Evolutionary conservation across 2,329 filamentous ascomycete genomes (phyloP), one percentile per base, ranked within the genome.

Genomic region (Penicillium digitatum): DNA sequence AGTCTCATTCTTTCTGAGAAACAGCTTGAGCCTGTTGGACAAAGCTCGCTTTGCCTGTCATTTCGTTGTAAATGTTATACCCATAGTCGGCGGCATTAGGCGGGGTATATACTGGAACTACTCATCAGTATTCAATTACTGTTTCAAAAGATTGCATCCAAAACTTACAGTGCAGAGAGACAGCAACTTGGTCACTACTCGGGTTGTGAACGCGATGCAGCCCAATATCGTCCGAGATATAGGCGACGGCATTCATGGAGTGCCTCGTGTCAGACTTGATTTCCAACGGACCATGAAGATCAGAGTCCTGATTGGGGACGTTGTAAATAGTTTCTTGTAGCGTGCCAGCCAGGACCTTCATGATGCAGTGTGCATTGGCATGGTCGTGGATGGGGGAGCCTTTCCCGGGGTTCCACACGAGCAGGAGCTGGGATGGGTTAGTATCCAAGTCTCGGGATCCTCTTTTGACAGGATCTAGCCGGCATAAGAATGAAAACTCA

Each of bases 281-380:
- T 4, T 59, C 42, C 32, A 70, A 48, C 4, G 68, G 68, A 4
- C 54, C 57, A 1, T 29, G 20, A 32, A 55, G 34, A 9, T 55
- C 57, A 3, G 53, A 35, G 4, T 44, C 52, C 5, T 55, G 40
- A 8, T 60, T 42, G 1, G 68, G 68, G 3, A 59, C 32, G 5
- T 62, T 26, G 16, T 70, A 70, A 9, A 70, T 62, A 1, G 67
- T 67, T 43, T 71, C 68, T 16, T 61, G 60, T 6, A 70, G 51
- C 22, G 68, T 59, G 2, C 68, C 68, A 11, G 68, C 64, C 11
- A 72, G 52, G 5, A 72, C 59, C 45, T 72, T 72, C 70, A 72
- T 72, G 49, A 72, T 67, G 53, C 70, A 72, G 54, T 72, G 70
- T 14, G 70, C 70, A 37, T 71, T 68, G 52, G 69, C 69, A 40